phyloP scores from a whole-genome alignment of 2,329 filamentous ascomycete genomes.

The Scytalidium lignicola region DNA sequence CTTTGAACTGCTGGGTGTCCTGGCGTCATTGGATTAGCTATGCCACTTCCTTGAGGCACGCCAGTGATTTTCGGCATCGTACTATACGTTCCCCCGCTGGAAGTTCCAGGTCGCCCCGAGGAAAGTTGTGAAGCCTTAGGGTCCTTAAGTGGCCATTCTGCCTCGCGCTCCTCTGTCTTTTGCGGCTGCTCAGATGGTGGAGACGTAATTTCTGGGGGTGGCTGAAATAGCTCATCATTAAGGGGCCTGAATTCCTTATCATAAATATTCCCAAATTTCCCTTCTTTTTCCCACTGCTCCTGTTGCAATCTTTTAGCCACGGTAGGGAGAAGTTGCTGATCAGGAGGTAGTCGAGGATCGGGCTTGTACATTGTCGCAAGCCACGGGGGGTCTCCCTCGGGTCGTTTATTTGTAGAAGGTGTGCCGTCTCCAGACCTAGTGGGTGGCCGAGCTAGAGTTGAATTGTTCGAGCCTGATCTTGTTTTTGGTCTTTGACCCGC shows the following conservation, averaged over 20 bases:
- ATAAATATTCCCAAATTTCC: slow-evolving; percentile 78
- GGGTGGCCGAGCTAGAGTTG: slow-evolving; percentile 49
- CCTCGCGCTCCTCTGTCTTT: slow-evolving; percentile 27
- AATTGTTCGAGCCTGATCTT: slow-evolving; percentile 49
- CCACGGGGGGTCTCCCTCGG: slow-evolving; percentile 95
- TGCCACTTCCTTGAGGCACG: slow-evolving; percentile 28
- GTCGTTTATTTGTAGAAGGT: slow-evolving; percentile 49
- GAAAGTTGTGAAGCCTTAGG: slow-evolving; percentile 44
- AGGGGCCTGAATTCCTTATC: slow-evolving; percentile 84
- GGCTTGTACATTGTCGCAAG: slow-evolving; percentile 92
- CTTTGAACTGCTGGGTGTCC: slow-evolving; percentile 38
- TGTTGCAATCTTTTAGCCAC: slow-evolving; percentile 88
- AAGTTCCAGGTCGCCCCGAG: slow-evolving; percentile 40
- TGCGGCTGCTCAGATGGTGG: slow-evolving; percentile 20
- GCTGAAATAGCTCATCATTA: slow-evolving; percentile 55
- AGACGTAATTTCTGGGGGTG: slow-evolving; percentile 12
- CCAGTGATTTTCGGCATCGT: slow-evolving; percentile 57
- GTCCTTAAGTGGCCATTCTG: slow-evolving; percentile 55
- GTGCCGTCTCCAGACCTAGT: slow-evolving; percentile 55
- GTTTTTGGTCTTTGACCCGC: slow-evolving; percentile 49
- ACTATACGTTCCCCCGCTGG: slow-evolving; percentile 41
- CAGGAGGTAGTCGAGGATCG: slow-evolving; percentile 86
- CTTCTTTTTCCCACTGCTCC: slow-evolving; percentile 92
- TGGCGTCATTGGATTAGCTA: slow-evolving; percentile 15
- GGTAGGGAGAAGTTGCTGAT: slow-evolving; percentile 92